These are phyloP conservation scores for Lichtheimia ramosa DNA, from an alignment of 371 early-diverging fungal genomes.

Conservation along the genomic window DNA sequence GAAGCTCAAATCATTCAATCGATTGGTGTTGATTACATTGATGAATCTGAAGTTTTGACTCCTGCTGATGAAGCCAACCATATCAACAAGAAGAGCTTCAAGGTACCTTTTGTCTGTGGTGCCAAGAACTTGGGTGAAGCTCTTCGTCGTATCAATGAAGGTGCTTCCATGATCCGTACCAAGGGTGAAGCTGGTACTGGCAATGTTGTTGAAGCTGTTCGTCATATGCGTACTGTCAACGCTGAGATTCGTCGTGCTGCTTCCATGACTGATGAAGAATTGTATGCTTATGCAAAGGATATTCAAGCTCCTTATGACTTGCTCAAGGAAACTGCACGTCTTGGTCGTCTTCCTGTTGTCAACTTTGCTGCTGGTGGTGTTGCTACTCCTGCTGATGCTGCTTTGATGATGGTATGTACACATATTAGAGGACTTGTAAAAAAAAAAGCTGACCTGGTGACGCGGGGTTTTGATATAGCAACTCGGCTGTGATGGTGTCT, in stretches of 20 bases:
- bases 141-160: slow-evolving; percentile 93
- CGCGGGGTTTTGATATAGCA: slow-evolving; percentile 41
- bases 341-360: slow-evolving; percentile 95
- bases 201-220: slow-evolving; percentile 95
- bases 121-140: slow-evolving; percentile 97
- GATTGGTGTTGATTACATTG: slow-evolving; percentile 94
- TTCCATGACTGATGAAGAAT: slow-evolving; percentile 68
- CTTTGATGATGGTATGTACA: slow-evolving; percentile 82
- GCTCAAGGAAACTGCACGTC: slow-evolving; percentile 83
- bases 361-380: slow-evolving; percentile 98
- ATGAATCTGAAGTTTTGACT: slow-evolving; percentile 96
- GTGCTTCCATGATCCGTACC: slow-evolving; percentile 97
- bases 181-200: slow-evolving; percentile 99
- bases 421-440: background rate
- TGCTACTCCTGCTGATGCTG: slow-evolving; percentile 97
- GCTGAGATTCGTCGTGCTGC: slow-evolving; percentile 81
- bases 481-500: slow-evolving; percentile 97
- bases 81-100: slow-evolving; percentile 90
- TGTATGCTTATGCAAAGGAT: slow-evolving; percentile 91
- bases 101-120: slow-evolving; percentile 96
- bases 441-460: background rate
- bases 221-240: slow-evolving; percentile 88
- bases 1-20: slow-evolving; percentile 95
- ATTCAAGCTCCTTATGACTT: slow-evolving; percentile 89
- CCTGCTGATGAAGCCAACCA: slow-evolving; percentile 94